A percentile compares a stretch with the other conserved stretches of the same genome.
phyloP scores from a whole-genome alignment of 257 asterid genomes.

The Solanum sejunctum region DNA sequence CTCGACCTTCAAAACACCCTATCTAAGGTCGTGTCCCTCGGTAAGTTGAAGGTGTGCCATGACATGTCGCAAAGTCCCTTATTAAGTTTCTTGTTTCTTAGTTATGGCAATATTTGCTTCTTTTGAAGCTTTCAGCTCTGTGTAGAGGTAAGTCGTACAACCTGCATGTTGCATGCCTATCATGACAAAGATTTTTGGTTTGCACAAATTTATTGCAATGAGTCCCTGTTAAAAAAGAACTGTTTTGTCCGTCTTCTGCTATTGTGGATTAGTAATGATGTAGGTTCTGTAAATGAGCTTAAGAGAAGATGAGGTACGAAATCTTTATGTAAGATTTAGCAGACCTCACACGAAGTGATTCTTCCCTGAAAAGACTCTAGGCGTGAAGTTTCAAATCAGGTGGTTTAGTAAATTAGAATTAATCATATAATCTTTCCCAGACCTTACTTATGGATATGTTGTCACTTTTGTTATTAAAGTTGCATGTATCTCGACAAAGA shows the following conservation, averaged over 20 bases:
- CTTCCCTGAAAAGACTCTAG: background rate
- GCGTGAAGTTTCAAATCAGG: background rate
- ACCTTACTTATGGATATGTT: background rate
- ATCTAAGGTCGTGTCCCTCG: background rate
- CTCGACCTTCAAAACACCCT: background rate
- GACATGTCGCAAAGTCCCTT: background rate
- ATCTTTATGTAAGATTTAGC: background rate
- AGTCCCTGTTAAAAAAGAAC: background rate
- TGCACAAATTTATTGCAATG: background rate
- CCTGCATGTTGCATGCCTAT: background rate
- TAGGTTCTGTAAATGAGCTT: background rate
- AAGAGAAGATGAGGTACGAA: background rate
- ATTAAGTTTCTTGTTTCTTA: background rate
- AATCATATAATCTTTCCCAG: background rate
- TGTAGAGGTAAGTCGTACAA: background rate
- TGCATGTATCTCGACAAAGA: background rate
- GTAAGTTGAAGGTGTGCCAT: background rate
- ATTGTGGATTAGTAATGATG: background rate
- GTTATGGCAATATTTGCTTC: background rate
- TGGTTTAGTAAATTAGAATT: background rate
- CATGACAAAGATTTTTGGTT: background rate
- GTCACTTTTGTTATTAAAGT: background rate
- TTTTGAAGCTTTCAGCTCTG: background rate
- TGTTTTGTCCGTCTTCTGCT: background rate
- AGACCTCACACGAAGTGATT: background rate